phyloP scores from a whole-genome alignment of 257 asterid genomes.

The Orobanche coerulescens region DNA sequence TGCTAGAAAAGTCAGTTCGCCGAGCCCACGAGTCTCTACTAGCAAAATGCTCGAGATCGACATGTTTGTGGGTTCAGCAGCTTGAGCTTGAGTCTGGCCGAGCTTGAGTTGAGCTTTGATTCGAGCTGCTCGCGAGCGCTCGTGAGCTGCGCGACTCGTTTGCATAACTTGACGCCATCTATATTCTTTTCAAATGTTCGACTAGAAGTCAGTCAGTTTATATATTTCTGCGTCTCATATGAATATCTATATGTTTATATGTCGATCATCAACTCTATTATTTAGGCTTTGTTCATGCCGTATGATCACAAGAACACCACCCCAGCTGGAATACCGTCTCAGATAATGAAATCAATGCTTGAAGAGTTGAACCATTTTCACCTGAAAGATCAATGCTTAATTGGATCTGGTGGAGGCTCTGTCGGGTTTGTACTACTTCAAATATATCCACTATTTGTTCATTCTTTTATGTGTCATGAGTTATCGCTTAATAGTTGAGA shows the following conservation, averaged over 20 bases:
- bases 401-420: slow-evolving; percentile 99
- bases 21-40: too few species aligned
- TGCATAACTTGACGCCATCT: too few species aligned
- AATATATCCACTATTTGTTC: not conserved
- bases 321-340: slow-evolving; percentile 74
- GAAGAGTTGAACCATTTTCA: slow-evolving; percentile 76
- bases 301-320: slow-evolving; percentile 96
- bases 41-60: too few species aligned
- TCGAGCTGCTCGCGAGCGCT: too few species aligned
- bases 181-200: not conserved
- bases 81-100: too few species aligned
- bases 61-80: too few species aligned
- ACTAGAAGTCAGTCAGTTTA: slow-evolving; percentile 6
- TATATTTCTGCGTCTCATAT: not conserved
- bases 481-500: not conserved
- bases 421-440: slow-evolving; percentile 71
- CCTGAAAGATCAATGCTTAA: slow-evolving; percentile 70
- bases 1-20: not conserved
- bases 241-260: slow-evolving; percentile 5
- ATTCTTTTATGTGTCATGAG: slow-evolving; percentile 2
- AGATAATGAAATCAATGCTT: slow-evolving; percentile 76
- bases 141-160: too few species aligned
- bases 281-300: slow-evolving; percentile 93
- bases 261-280: slow-evolving; percentile 5
- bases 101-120: too few species aligned